phyloP scores from a whole-genome alignment of 1,284 basidiomycete genomes.

The Cryptococcus depauperatus region DNA sequence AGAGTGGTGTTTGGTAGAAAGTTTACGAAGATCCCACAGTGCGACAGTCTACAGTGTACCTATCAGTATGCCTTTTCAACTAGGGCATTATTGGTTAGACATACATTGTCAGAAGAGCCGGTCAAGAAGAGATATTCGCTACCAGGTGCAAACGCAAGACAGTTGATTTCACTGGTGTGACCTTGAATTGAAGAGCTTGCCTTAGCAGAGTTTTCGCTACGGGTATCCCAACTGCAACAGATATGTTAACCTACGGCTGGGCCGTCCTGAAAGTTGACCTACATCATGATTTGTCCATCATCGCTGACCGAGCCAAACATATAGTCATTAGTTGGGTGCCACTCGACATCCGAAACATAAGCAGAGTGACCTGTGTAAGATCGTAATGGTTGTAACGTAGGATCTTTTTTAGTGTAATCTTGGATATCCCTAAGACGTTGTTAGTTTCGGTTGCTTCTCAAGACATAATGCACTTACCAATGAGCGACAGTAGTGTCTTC shows the following conservation, averaged over 20 bases:
- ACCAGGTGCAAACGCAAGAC: constrained; percentile 82
- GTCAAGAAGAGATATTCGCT: constrained; percentile 80
- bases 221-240: constrained; percentile 79
- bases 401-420: constrained; percentile 72
- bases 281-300: constrained; percentile 90
- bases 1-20: constrained; percentile 73
- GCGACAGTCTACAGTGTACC: constrained; percentile 59
- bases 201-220: constrained; percentile 55
- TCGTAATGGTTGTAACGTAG: constrained; percentile 68
- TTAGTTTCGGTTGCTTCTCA: neutral
- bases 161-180: constrained; percentile 83
- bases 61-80: constrained; percentile 1
- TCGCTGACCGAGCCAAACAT: constrained; percentile 96
- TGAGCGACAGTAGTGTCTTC: constrained; percentile 95
- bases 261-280: constrained; percentile 28
- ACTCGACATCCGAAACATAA: constrained; percentile 95
- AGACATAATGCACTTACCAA: constrained; percentile 54
- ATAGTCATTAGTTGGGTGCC: constrained; percentile 77
- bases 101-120: constrained; percentile 85
- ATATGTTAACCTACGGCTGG: neutral
- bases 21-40: constrained; percentile 80
- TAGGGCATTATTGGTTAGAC: constrained; percentile 13
- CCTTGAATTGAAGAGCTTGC: constrained; percentile 71
- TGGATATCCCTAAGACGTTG: constrained; percentile 70
- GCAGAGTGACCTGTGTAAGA: constrained; percentile 82